Evolutionary conservation across 495 filamentous ascomycete genomes (phyloP).

Genomic region (Trichoderma parareesei): DNA sequence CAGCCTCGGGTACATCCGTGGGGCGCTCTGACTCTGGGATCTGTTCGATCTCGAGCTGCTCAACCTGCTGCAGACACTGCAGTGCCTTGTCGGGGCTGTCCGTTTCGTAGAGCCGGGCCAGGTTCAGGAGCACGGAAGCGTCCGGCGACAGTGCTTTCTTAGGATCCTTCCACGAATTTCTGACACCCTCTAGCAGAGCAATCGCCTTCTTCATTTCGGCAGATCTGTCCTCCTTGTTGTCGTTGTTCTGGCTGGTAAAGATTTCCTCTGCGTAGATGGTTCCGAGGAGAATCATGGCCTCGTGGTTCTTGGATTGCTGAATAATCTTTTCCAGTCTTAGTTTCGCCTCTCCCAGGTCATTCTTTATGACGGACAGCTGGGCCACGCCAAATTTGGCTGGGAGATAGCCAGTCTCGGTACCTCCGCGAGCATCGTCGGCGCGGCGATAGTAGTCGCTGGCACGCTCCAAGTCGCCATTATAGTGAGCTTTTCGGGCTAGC

Average conservation of each 20-base stretch:
- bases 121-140: conserved; percentile 81
- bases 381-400: conserved; percentile 90
- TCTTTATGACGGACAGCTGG: conserved; percentile 75
- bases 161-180: conserved; percentile 80
- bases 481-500: conserved; percentile 82
- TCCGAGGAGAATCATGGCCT: conserved; percentile 83
- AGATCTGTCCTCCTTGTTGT: conserved; percentile 78
- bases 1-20: conserved; percentile 51
- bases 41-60: conserved; percentile 73
- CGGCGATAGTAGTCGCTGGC: conserved; percentile 77
- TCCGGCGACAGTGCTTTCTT: conserved; percentile 74
- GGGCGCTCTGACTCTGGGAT: conserved; percentile 60
- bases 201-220: conserved; percentile 77
- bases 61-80: conserved; percentile 81
- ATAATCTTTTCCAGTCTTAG: conserved; percentile 90
- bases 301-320: conserved; percentile 73
- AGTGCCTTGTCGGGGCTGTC: conserved; percentile 83
- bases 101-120: conserved; percentile 81
- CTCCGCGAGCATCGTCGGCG: conserved; percentile 83
- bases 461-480: conserved; percentile 52
- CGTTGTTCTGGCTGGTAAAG: conserved; percentile 63
- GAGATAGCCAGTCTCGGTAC: conserved; percentile 75
- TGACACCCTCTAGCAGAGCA: conserved; percentile 68
- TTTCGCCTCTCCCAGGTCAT: conserved; percentile 84
- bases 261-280: conserved; percentile 91